These are phyloP conservation scores for Xylaria nigripes DNA, from an alignment of 495 filamentous ascomycete species.

Conservation along the genomic window DNA sequence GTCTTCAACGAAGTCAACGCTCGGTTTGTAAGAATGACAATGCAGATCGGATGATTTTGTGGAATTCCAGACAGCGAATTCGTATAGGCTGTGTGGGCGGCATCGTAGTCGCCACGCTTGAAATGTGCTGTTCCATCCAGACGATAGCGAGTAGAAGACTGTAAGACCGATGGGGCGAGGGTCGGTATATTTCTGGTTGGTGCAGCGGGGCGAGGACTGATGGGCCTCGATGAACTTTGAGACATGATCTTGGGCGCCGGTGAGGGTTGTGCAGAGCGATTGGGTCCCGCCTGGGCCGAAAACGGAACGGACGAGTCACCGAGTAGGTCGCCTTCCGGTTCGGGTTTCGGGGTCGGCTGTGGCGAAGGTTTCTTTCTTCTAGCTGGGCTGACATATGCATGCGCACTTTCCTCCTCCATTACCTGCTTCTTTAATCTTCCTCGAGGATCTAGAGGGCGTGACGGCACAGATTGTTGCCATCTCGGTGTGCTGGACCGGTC, in stretches of 20 bases:
- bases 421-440: conserved; percentile 58
- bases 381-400: conserved; percentile 86
- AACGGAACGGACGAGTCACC: conserved; percentile 33
- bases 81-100: conserved; percentile 75
- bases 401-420: conserved; percentile 70
- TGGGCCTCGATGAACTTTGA: conserved; percentile 9
- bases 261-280: conserved; percentile 14
- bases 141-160: conserved; percentile 66
- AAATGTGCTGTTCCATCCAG: conserved; percentile 76
- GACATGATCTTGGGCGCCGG: conserved; percentile 6
- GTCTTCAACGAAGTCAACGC: conserved; percentile 82
- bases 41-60: conserved; percentile 70
- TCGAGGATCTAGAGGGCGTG: conserved; percentile 43
- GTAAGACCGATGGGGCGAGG: conserved; percentile 57
- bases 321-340: conserved; percentile 52
- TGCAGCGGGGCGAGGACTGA: conserved; percentile 25
- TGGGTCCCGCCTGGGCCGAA: conserved; percentile 12
- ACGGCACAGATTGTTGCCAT: conserved; percentile 40
- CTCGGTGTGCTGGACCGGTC: conserved; percentile 24
- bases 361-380: conserved; percentile 60
- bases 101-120: conserved; percentile 86
- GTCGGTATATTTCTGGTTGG: conserved; percentile 49
- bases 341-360: conserved; percentile 32
- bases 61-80: conserved; percentile 67
- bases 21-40: conserved; percentile 84